Evolutionary conservation across 257 asterid genomes (phyloP), one percentile per base, ranked within the genome.

Genomic region (Plantago major): DNA sequence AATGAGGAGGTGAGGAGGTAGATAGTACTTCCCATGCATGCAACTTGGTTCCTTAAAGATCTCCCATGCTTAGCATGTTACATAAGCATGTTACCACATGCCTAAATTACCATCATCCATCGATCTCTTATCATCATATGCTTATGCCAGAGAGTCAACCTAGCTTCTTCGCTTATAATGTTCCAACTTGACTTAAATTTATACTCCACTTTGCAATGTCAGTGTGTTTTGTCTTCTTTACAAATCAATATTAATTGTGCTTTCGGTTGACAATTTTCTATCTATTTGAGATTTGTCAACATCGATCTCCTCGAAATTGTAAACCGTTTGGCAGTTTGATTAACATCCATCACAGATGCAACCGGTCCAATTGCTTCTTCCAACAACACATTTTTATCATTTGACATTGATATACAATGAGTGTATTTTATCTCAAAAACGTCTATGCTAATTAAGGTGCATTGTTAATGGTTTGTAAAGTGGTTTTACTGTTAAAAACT

Each of bases 51-150:
- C 73, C 79, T 72, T 70, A 49, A 72, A 75, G 67, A 76, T 81
- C 74, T 73, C 81, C 79, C 86, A 73, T 79, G 74, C 65, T 69
- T 59, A 60, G 79, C 87, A 79, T 81, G 84, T 71, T 79, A 66
- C 74, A 72, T 68, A 68, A 74, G 73, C 85, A 86, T 81, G 91
- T 67, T 71, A 64, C 67, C 82, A 84, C 89, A 76, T 87, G 63
- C 63, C 12, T 58, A 58, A 58, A 42, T 28, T 38, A 38, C 38
- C 63, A 14, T 58, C 22, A 26, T 37, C 46, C 16, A 44, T 43
- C 17, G 49, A 58, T 58, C 47, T 58, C 45, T 58, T 58, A 58
- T 58, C 63, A 58, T 42, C 46, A 19, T 15, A 15, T 38, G 38
- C 15, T n/a, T 48, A n/a, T n/a, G 54, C 14, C 54, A 48, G 26